A percentile compares a stretch with the other conserved stretches of the same genome.
These are phyloP conservation scores for Aspergillus baeticus DNA, from an alignment of 495 filamentous ascomycete species.

Conservation along the genomic window DNA sequence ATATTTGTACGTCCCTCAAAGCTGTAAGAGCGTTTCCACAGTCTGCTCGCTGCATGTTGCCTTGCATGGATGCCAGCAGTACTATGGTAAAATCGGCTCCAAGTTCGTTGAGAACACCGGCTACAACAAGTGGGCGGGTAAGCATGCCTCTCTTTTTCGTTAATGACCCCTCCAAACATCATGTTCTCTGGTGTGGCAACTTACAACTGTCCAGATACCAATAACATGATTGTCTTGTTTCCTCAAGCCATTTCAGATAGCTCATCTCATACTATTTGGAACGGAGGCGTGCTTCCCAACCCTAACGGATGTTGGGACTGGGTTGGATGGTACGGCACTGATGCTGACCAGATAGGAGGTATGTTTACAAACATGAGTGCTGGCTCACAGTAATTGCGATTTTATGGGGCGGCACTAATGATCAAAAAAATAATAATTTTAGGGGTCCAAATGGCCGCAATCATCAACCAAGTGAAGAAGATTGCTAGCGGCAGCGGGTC, in stretches of 20 bases:
- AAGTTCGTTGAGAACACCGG: background rate
- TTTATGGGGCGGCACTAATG: background rate
- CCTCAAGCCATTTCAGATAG: background rate
- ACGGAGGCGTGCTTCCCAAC: background rate
- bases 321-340: background rate
- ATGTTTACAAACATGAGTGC: too few species aligned
- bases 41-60: background rate
- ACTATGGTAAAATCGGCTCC: background rate
- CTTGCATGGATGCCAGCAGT: background rate
- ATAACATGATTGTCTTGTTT: constrained; percentile 1
- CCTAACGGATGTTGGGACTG: background rate
- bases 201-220: too few species aligned
- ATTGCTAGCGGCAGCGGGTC: background rate
- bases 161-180: too few species aligned
- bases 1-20: background rate
- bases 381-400: too few species aligned
- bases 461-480: background rate
- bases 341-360: constrained; percentile 1
- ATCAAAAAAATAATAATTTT: too few species aligned
- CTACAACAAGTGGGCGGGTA: background rate
- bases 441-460: background rate
- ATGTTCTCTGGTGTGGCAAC: too few species aligned
- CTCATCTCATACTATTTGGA: background rate
- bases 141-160: background rate
- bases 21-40: background rate